phyloP scores from a whole-genome alignment of 805 yeast species.

The Kockiozyma suomiensis region DNA sequence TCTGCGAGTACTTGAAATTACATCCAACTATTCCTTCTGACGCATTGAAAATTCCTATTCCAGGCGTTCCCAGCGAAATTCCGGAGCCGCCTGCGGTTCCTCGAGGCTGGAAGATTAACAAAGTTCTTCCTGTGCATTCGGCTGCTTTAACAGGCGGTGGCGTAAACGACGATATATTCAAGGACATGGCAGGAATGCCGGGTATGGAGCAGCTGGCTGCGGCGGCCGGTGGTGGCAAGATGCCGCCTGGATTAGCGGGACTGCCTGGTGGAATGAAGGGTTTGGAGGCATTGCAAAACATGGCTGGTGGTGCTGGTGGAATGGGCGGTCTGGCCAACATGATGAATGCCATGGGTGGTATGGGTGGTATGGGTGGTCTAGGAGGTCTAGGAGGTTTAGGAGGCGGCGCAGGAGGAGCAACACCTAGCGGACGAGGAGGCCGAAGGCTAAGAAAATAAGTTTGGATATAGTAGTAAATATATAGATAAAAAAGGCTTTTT shows the following conservation, averaged over 20 bases:
- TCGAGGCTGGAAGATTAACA: conserved; percentile 83
- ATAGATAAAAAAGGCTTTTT: background rate
- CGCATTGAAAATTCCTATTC: conserved; percentile 54
- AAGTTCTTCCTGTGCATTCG: conserved; percentile 85
- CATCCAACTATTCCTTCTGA: conserved; percentile 71
- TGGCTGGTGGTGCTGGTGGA: conserved; percentile 19
- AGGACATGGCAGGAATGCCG: conserved; percentile 34
- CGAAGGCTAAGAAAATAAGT: conserved; percentile 3
- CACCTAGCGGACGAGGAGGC: conserved; percentile 21
- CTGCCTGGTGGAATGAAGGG: conserved; percentile 31
- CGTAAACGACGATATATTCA: conserved; percentile 54
- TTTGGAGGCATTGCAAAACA: conserved; percentile 15
- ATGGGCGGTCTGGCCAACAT: conserved; percentile 21
- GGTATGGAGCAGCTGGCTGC: conserved; percentile 36
- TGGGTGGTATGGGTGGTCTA: conserved; percentile 27
- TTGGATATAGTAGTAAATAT: background rate
- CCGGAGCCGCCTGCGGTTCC: conserved; percentile 67
- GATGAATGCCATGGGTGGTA: conserved; percentile 19
- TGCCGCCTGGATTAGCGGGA: conserved; percentile 35
- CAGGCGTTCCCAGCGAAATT: conserved; percentile 33
- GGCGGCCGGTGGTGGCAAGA: conserved; percentile 31
- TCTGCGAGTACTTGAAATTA: conserved; percentile 61
- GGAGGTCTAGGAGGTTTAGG: conserved; percentile 29
- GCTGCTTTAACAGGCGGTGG: conserved; percentile 82
- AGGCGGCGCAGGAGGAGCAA: conserved; percentile 14